Evolutionary conservation across 345 rosid genomes (phyloP).

Genomic region (Punica granatum): DNA sequence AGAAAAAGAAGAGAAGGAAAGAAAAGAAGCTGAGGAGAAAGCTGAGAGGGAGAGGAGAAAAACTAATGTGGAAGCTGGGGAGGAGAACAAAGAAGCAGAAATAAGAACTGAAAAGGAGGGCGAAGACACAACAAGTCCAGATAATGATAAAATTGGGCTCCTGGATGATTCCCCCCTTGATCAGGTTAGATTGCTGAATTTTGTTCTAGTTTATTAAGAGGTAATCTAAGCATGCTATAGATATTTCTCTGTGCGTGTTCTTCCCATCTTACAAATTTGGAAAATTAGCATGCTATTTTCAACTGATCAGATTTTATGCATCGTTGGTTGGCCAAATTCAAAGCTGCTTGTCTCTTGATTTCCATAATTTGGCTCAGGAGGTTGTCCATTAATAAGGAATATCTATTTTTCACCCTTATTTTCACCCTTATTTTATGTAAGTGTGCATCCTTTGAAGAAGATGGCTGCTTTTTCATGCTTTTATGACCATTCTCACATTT

Average conservation of each 20-base stretch:
- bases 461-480: not conserved
- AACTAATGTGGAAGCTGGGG: constrained; percentile 30
- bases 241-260: not conserved
- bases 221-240: not conserved
- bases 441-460: not conserved
- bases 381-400: not conserved
- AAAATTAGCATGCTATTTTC: not conserved
- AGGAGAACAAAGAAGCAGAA: constrained; percentile 23
- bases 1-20: constrained; percentile 74
- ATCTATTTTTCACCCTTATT: not conserved
- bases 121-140: constrained; percentile 18
- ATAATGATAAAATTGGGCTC: constrained; percentile 42
- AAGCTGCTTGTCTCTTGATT: not conserved
- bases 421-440: too few species aligned
- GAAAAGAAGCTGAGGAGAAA: constrained; percentile 65
- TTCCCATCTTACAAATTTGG: not conserved
- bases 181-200: constrained; percentile 40
- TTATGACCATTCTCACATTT: not conserved
- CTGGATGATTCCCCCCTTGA: constrained; percentile 41
- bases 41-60: constrained; percentile 31
- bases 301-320: not conserved
- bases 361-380: not conserved
- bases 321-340: not conserved
- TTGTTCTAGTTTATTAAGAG: not conserved
- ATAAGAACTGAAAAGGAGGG: constrained; percentile 23